These are phyloP conservation scores for Platanthera guangdongensis DNA, from an alignment of 106 monocot genomes.

Conservation along the genomic window DNA sequence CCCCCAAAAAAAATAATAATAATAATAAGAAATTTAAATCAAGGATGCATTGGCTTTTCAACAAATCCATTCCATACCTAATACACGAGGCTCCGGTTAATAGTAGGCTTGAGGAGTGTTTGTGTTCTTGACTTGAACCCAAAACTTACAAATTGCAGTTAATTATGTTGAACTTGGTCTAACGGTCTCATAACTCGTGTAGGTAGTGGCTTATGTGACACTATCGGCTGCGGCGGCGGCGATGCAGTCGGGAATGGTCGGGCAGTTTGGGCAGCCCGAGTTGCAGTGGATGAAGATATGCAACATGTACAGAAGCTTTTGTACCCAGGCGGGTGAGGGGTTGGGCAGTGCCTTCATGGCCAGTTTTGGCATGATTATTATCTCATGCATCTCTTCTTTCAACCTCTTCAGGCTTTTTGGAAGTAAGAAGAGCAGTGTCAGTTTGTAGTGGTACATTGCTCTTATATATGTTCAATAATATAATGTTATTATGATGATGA, in stretches of 20 bases:
- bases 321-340: slow-evolving; percentile 53
- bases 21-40: no score
- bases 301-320: slow-evolving; percentile 60
- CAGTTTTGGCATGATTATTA: slow-evolving; percentile 44
- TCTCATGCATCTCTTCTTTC: slow-evolving; percentile 79
- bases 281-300: slow-evolving; percentile 89
- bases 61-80: no score
- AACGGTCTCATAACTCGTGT: not conserved
- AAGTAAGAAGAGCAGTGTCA: slow-evolving; percentile 9
- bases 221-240: slow-evolving; percentile 60
- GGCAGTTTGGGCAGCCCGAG: slow-evolving; percentile 45
- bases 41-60: no score
- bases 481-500: not conserved
- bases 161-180: no score
- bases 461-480: not conserved
- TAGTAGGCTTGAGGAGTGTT: no score
- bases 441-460: slow-evolving; percentile 10
- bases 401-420: slow-evolving; percentile 84
- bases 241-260: slow-evolving; percentile 40
- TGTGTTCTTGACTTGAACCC: no score
- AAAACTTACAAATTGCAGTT: no score
- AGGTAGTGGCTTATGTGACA: slow-evolving; percentile 64
- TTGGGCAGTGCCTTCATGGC: slow-evolving; percentile 38
- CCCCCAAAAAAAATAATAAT: no score
- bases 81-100: no score